Evolutionary conservation across 2,329 filamentous ascomycete genomes (phyloP), one percentile per base, ranked within the genome.

Genomic region (Fusarium tanahbumbuense): DNA sequence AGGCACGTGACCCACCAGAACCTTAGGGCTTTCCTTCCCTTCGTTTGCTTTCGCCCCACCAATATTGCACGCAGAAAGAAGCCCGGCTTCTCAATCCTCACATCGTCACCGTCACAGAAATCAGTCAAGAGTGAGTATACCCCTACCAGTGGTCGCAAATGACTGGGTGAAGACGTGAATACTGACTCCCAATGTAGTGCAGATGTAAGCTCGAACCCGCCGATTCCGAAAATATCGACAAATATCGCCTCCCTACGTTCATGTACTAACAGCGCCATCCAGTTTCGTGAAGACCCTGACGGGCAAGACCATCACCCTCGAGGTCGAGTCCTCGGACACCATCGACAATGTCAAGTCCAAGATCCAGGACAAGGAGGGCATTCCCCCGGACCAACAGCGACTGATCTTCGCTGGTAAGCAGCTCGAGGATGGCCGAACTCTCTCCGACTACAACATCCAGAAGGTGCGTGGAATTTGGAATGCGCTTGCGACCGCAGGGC

Each of bases 291-390:
- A 98, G 92, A 98, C 95, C 90, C 93, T 98, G 82, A 98, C 95
- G 89, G 95, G 96, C 87, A 98, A 98, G 93, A 98, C 95, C 85
- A 98, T 98, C 89, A 98, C 96, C 86, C 92, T 98, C 81, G 95
- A 98, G 92, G 94, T 98, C 84, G 95, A 98, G 91, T 97, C 94
- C 81, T 93, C 91, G 82, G 95, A 98, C 87, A 98, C 95, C 80
- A 98, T 98, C 88, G 95, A 98, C 91, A 98, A 98, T 91, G 95
- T 98, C 86, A 98, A 98, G 92, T 92, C 91, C 88, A 98, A 98
- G 92, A 98, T 98, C 85, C 95, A 98, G 88, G 94, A 98, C 87
- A 98, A 98, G 92, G 95, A 98, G 88, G 95, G 95, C 79, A 98
- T 98, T 77, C 95, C 95, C 79, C 94, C 94, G 75, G 95, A 98